Conservation (phyloP, 208 protist genomes). For the Acanthamoeba castellanii region DNA sequence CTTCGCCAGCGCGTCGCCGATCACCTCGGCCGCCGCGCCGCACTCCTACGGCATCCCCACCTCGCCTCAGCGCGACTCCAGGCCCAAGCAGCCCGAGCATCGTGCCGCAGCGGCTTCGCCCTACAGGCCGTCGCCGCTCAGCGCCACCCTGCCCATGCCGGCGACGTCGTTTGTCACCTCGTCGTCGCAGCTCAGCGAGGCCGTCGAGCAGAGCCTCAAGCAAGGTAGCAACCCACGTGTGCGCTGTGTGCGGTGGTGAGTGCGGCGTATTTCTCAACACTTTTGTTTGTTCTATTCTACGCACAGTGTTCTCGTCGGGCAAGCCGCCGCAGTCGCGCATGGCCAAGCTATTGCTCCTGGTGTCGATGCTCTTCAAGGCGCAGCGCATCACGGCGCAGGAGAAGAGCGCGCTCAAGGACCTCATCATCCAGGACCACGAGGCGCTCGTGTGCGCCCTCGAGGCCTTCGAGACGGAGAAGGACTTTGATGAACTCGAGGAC, state of each 20-base stretch:
- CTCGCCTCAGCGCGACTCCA: too few relatives aligned
- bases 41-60: too few relatives aligned
- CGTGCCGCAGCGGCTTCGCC: too few relatives aligned
- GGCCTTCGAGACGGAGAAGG: conserved; percentile 21
- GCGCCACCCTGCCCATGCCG: background rate
- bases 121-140: background rate
- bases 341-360: conserved; percentile 14
- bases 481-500: conserved; percentile 54
- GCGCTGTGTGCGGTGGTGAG: too few relatives aligned
- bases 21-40: background rate
- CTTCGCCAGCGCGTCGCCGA: background rate
- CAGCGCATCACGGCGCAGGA: background rate
- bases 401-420: conserved; percentile 27
- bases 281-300: background rate
- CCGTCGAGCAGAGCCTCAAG: background rate
- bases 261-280: background rate
- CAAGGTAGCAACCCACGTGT: background rate
- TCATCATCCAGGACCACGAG: conserved; percentile 66
- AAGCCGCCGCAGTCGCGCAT: conserved; percentile 10
- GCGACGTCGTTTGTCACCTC: background rate
- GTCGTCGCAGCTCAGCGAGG: background rate
- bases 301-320: conserved; percentile 1
- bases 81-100: too few relatives aligned
- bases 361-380: conserved; percentile 22
- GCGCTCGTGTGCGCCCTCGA: background rate